phyloP scores from a whole-genome alignment of 257 asterid species.

The Solanum pennellii region DNA sequence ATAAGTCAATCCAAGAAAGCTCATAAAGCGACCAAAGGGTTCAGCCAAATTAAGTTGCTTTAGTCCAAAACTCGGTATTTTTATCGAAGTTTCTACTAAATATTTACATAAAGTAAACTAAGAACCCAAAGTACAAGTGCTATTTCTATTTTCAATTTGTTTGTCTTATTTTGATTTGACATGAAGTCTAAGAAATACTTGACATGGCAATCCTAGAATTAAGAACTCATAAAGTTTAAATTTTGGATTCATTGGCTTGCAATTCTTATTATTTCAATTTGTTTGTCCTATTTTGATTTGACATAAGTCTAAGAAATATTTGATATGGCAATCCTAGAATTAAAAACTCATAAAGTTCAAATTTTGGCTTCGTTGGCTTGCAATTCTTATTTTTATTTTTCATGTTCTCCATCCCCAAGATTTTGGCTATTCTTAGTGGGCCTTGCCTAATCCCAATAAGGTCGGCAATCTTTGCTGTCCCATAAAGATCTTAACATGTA shows the following conservation, averaged over 20 bases:
- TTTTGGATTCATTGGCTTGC: background rate
- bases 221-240: background rate
- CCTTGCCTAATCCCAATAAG: background rate
- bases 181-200: background rate
- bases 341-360: background rate
- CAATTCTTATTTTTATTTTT: no score
- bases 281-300: background rate
- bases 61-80: background rate
- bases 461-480: background rate
- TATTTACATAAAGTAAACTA: background rate
- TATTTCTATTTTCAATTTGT: background rate
- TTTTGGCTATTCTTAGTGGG: background rate
- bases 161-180: background rate
- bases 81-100: background rate
- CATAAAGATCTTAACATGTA: background rate
- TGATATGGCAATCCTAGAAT: background rate
- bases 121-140: background rate
- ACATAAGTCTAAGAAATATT: background rate
- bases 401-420: background rate
- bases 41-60: background rate
- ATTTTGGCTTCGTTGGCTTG: background rate
- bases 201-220: background rate
- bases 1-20: background rate
- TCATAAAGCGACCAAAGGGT: background rate
- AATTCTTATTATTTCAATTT: no score